Percentiles rank a stretch among this genome's conserved stretches.
Conservation (phyloP, 768 basidiomycete species). For the Serendipita sp. region DNA sequence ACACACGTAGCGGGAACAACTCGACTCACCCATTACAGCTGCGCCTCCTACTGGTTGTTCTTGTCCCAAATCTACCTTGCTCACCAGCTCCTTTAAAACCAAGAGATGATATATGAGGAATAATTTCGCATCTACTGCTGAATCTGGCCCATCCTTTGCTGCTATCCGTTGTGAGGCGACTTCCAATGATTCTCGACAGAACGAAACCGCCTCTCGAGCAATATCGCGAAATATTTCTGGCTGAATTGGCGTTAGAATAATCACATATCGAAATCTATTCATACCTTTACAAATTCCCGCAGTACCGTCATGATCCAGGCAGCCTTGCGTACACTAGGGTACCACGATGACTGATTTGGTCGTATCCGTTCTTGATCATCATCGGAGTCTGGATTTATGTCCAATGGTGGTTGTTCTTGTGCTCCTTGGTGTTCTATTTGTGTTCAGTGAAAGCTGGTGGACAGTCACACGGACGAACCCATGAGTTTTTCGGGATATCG, state of each 20-base stretch:
- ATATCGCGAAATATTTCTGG: constrained; percentile 94
- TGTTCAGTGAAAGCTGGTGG: background rate
- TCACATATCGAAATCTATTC: background rate
- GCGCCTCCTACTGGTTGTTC: constrained; percentile 29
- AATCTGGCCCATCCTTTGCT: constrained; percentile 28
- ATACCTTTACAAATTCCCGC: constrained; percentile 85
- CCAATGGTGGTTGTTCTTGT: background rate
- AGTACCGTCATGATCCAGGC: constrained; percentile 86
- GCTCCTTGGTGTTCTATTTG: background rate
- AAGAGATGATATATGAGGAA: constrained; percentile 86
- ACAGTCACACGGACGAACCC: constrained; percentile 28
- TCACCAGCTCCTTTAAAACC: constrained; percentile 79
- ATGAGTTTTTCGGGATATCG: constrained; percentile 74
- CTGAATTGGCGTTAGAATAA: constrained; percentile 26
- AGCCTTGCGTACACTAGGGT: constrained; percentile 73
- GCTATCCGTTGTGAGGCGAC: constrained; percentile 53
- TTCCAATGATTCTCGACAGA: constrained; percentile 71
- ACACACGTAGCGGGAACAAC: too few relatives aligned
- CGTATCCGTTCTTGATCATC: constrained; percentile 24
- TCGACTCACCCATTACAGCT: constrained; percentile 39
- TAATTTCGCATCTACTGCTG: constrained; percentile 53
- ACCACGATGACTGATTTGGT: constrained; percentile 69
- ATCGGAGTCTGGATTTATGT: background rate
- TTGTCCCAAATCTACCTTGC: constrained; percentile 50
- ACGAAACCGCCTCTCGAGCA: constrained; percentile 76